Base-by-base conservation (phyloP, 768 basidiomycete species). In the Lactarius deliciosus region DNA sequence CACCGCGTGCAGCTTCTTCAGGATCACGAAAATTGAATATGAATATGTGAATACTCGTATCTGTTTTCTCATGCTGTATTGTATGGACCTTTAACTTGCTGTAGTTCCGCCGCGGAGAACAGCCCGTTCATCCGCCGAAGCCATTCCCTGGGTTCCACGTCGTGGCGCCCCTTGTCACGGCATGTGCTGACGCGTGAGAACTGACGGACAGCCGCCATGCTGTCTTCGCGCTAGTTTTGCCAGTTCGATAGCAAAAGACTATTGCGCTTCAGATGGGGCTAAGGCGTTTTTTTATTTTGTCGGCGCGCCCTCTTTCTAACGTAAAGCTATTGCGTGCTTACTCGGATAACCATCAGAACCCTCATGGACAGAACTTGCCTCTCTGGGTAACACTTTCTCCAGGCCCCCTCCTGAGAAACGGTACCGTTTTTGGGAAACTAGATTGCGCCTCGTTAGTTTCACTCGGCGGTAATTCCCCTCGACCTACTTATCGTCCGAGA, bases 261-360 rank as follows among this genome's bases (percentile, higher is more conserved):
- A 69, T 69, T 61, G 40, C 57, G 20, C 53, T 32, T 59, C 62
- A 47, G 66, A 64, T 60, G 66, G 66, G 54, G 66, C 62, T 68
- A 68, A 63, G 60, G 66, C 66, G 66, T 32, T 53, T 68, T 68
- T 68, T 57, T 53, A 47, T 28, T 54, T 22, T 57, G 40, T 64
- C 34, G 60, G 57, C 61, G 63, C 60, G 38, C 61, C 56, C 60
- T 61, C 50, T 68, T 16, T 57, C 28, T 70, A 50, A 70, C 68
- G 70, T 70, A 69, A 70, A 54, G 38, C 22, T 57, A 40, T 25
- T 60, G 30, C 36, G 55, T 69, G 60, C 30, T 60, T 50, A 28
- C 41, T 64, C 54, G 67, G 57, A 69, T 55, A 63, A 63, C 68
- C 64, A 70, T 70, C 70, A 70, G 70, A 70, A 70, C 63, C 53